phyloP scores from a whole-genome alignment of 2,329 filamentous ascomycete genomes.

The Teratosphaeria destructans region DNA sequence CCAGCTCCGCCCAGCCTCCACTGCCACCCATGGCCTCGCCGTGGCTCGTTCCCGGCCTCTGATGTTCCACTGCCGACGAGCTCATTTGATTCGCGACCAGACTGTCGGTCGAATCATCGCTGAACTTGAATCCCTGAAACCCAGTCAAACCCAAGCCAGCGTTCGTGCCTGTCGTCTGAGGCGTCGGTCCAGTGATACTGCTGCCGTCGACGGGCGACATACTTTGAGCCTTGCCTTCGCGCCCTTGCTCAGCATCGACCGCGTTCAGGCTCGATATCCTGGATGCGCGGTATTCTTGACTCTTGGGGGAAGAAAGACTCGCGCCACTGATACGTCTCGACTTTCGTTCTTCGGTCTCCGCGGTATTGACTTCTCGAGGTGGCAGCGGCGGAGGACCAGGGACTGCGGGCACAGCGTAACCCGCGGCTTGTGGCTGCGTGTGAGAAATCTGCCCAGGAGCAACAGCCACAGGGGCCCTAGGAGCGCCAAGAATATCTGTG shows the following conservation, averaged over 20 bases:
- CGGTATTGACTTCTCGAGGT: neutral
- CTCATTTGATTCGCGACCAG: slow-evolving; percentile 2
- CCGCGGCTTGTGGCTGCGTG: slow-evolving; percentile 14
- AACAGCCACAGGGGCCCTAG: neutral
- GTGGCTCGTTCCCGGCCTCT: slow-evolving; percentile 2
- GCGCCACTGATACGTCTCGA: neutral
- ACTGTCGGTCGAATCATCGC: slow-evolving; percentile 6
- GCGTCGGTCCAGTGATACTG: neutral
- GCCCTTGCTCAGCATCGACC: neutral
- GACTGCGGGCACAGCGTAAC: slow-evolving; percentile 3
- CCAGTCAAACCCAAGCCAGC: slow-evolving; percentile 5
- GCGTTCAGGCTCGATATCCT: neutral
- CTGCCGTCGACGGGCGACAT: neutral
- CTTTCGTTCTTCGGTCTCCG: neutral
- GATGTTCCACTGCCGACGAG: neutral
- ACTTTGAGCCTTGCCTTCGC: neutral
- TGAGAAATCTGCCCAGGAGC: slow-evolving; percentile 8
- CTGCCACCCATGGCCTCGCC: slow-evolving; percentile 3
- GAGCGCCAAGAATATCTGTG: neutral
- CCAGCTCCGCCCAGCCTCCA: slow-evolving; percentile 3
- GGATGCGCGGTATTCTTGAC: neutral
- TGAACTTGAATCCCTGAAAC: slow-evolving; percentile 11
- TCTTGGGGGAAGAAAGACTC: neutral
- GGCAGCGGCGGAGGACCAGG: slow-evolving; percentile 8
- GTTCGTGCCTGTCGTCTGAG: neutral